A percentile compares a stretch with the other conserved stretches of the same genome.
Conservation (phyloP, 1,139 yeast species). For the Geotrichum histeridarum region DNA sequence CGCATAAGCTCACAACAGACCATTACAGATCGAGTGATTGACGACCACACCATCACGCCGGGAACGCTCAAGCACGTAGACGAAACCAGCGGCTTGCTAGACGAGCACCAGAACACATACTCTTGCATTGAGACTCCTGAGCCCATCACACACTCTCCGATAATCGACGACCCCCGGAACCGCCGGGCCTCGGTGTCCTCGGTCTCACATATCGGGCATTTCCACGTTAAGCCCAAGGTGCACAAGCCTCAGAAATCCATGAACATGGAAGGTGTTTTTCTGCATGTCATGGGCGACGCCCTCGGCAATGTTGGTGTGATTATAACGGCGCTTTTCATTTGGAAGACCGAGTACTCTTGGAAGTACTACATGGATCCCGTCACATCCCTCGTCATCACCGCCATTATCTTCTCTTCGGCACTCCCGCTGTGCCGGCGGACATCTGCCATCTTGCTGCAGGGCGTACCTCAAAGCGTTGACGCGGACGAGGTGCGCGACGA, state of each 20-base stretch:
- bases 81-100: constrained; percentile 18
- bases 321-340: constrained; percentile 78
- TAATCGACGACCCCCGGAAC: neutral
- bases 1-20: neutral
- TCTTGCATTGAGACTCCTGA: constrained; percentile 2
- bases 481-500: constrained; percentile 69
- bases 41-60: constrained; percentile 15
- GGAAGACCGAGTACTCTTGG: constrained; percentile 92
- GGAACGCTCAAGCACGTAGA: neutral
- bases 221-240: constrained; percentile 37
- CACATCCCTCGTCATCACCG: constrained; percentile 77
- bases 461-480: constrained; percentile 78
- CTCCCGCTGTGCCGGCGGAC: constrained; percentile 84
- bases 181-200: constrained; percentile 20
- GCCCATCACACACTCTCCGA: neutral
- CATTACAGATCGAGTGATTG: constrained; percentile 4
- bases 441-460: constrained; percentile 83
- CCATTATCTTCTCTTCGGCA: constrained; percentile 85
- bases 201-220: constrained; percentile 34
- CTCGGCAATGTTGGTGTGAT: constrained; percentile 94
- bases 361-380: constrained; percentile 79
- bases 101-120: neutral
- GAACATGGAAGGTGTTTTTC: constrained; percentile 95
- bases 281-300: constrained; percentile 95
- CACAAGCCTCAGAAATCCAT: constrained; percentile 50